Evolutionary conservation across 257 asterid species (phyloP), one percentile per base, ranked within the genome.

Genomic region (Catharanthus roseus): DNA sequence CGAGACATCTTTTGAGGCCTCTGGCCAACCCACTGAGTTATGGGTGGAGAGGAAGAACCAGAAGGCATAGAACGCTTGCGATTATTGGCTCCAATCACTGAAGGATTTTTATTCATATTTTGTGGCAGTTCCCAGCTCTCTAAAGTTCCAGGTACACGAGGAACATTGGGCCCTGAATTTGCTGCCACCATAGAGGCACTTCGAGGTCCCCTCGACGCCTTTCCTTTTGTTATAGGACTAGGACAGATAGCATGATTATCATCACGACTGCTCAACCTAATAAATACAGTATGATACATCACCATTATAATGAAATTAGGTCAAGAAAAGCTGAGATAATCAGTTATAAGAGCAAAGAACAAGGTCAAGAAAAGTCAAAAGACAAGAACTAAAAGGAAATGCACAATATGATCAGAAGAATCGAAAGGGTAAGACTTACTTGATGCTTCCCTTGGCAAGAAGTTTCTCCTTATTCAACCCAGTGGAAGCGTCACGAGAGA

Each of bases 21-120:
- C 87, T 91, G 99, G 76, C 99, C 97, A 78, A 53, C 89, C 99
- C 99, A 95, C 70, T 91, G 96, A 72, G 99, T 89, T 65, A 91
- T 89, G 65, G 99, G 97, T n/a, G 97, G 96, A 64, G 99, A 92
- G 55, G 93, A 82, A 72, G 96, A 82, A 68, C 89, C 95, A 54
- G 93, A 69, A 19, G 97, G 85, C 78, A 86, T 51, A 62, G 96
- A 71, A 75, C 96, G 93, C 81, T 91, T 95, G 72, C 95, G 93
- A 75, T 82, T 89, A 83, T 84, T 88, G 50, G 77, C 82, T 75
- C 96, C 97, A 82, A 65, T 81, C 70, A 72, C 50, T 47, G 95
- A 72, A 38, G 93, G 80, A 68, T 61, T 85, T 79, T 86, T 95
- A 75, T 73, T 84, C 75, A 64, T 75, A 79, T 77, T 81, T 67